Evolutionary conservation across 768 basidiomycete species (phyloP), one percentile per base, ranked within the genome.

Genomic region (Tylopilus subfusipes): DNA sequence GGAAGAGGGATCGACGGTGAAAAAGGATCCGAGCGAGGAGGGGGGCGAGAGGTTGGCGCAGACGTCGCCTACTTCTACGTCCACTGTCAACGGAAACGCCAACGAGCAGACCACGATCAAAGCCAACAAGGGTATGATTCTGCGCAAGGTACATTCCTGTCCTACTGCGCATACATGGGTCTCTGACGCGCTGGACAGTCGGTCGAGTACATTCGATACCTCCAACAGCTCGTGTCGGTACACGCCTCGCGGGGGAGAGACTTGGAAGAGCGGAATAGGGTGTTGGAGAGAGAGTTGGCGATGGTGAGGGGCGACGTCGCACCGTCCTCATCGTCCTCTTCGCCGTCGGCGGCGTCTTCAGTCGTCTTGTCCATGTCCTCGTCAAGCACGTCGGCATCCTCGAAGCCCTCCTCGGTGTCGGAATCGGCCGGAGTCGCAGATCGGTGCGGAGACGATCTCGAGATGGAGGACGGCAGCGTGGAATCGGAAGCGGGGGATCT

Each of bases 81-180:
- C 60, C 4, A 16, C 53, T 11, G 43, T 48, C 12, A 61, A 59
- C n/a, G 59, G 52, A 3, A 48, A 45, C 21, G 11, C 7, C 19
- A 60, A 24, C 21, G 76, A 77, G 30, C 75, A 73, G 19, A 70
- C 69, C 19, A 77, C 79, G 29, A 86, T 90, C 50, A 95, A 95
- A 67, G 93, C 93, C 25, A 95, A 96, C 74, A 96, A 96, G 77
- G 93, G 93, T 31, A 90, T 95, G 85, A 93, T 96, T 40, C 72
- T 96, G 42, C 70, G 90, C 61, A 96, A 90, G 79, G 86, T 84
- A 10, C 12, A 47, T 48, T 38, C 9, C 22, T 24, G 1, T n/a
- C 3, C 2, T 2, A 2, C 9, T 7, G 10, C 42, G 27, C 50
- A 49, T 50, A 52, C 3, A 46, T 43, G 12, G 6, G n/a, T n/a